phyloP scores from a whole-genome alignment of 2,329 filamentous ascomycete species.

The Pyrenophora seminiperda region DNA sequence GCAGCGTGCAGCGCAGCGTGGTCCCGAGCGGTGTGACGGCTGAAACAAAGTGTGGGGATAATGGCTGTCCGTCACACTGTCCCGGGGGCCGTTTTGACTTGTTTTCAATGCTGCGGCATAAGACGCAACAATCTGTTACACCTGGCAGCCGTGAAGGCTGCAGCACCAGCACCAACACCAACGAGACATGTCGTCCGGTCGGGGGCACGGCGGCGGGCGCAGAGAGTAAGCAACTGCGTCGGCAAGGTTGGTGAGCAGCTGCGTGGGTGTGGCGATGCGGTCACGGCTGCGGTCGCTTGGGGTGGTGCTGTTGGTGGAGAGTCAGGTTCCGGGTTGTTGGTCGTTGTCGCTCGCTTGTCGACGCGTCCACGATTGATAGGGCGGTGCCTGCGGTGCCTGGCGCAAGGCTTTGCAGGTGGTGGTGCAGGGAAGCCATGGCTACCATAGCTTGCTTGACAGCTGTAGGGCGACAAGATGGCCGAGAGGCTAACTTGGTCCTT shows the following conservation, averaged over 20 bases:
- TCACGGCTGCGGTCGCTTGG: constrained; percentile 4
- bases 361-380: constrained; percentile 23
- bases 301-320: constrained; percentile 17
- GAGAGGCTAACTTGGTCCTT: constrained; percentile 19
- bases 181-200: constrained; percentile 5
- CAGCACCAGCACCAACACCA: constrained; percentile 8
- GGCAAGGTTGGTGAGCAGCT: constrained; percentile 5
- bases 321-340: constrained; percentile 27
- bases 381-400: constrained; percentile 27
- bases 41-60: constrained; percentile 33
- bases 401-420: too few relatives aligned
- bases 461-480: constrained; percentile 39
- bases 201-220: constrained; percentile 1
- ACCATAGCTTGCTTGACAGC: constrained; percentile 36
- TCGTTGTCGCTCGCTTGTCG: constrained; percentile 28
- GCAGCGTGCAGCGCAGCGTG: constrained; percentile 18
- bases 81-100: constrained; percentile 25
- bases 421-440: constrained; percentile 32
- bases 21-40: constrained; percentile 30
- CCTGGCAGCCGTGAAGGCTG: constrained; percentile 19
- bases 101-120: constrained; percentile 33
- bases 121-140: constrained; percentile 26
- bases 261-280: constrained; percentile 10
- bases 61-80: constrained; percentile 19
- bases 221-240: neutral